A percentile compares a stretch with the other conserved stretches of the same genome.
These are phyloP conservation scores for Candida alai DNA, from an alignment of 805 yeast genomes.

Conservation along the genomic window DNA sequence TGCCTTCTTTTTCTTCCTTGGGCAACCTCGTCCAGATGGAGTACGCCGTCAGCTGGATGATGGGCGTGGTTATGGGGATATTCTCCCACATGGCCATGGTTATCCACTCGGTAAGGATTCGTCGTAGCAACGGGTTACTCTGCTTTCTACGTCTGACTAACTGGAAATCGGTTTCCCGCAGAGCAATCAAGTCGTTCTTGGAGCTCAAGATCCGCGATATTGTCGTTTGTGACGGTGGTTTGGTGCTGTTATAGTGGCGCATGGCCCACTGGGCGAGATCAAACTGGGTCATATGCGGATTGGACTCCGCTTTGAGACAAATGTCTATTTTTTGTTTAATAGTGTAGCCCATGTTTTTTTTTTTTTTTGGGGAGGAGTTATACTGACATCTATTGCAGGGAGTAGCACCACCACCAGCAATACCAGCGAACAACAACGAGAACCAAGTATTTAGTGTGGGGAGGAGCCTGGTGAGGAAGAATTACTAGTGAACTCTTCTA, in stretches of 20 bases:
- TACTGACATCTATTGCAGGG: no score
- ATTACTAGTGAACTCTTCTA: no score
- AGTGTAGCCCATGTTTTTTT: conserved; percentile 47
- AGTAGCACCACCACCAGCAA: no score
- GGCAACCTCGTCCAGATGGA: conserved; percentile 63
- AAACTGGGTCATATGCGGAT: conserved; percentile 64
- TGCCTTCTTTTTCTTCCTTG: conserved; percentile 51
- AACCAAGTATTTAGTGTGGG: no score
- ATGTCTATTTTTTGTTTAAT: conserved; percentile 63
- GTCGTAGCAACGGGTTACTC: conserved; percentile 50
- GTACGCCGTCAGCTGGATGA: conserved; percentile 58
- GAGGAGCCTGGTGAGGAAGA: no score
- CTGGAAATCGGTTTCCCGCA: conserved; percentile 49
- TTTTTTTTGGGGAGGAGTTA: no score
- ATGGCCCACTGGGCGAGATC: conserved; percentile 66
- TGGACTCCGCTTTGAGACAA: conserved; percentile 63
- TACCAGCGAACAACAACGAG: no score
- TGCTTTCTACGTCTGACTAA: conserved; percentile 51
- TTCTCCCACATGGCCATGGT: conserved; percentile 65
- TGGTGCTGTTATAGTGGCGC: conserved; percentile 45
- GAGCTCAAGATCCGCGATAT: conserved; percentile 57
- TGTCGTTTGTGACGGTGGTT: conserved; percentile 65
- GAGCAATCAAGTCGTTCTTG: conserved; percentile 48
- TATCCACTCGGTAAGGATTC: conserved; percentile 67
- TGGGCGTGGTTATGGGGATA: conserved; percentile 61